Evolutionary conservation across 805 yeast genomes (phyloP).

Genomic region (Crinitomyces ghanaensis): DNA sequence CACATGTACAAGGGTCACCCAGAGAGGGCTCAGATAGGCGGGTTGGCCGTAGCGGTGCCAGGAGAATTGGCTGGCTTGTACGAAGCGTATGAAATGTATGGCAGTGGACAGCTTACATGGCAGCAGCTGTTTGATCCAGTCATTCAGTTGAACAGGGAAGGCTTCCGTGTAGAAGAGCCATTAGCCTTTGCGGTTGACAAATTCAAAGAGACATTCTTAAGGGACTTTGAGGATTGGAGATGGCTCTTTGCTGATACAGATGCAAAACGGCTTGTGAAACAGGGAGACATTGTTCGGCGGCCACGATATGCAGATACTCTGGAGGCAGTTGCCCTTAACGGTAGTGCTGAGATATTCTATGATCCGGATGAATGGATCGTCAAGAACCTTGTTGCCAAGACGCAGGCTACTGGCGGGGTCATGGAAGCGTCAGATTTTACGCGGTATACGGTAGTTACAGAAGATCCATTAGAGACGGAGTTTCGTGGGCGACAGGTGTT

Average conservation of each 20-base stretch:
- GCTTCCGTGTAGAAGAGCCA: slow-evolving; percentile 45
- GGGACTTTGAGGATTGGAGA: slow-evolving; percentile 23
- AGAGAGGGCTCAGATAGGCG: slow-evolving; percentile 58
- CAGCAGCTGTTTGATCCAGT: slow-evolving; percentile 64
- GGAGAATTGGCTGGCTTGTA: slow-evolving; percentile 86
- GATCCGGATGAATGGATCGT: slow-evolving; percentile 75
- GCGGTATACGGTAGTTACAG: slow-evolving; percentile 42
- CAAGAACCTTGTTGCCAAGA: slow-evolving; percentile 39
- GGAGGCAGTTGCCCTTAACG: slow-evolving; percentile 58
- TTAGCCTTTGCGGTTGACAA: slow-evolving; percentile 33
- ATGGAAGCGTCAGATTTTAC: slow-evolving; percentile 54
- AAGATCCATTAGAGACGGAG: slow-evolving; percentile 31
- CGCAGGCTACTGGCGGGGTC: slow-evolving; percentile 54
- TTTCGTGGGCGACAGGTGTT: slow-evolving; percentile 36
- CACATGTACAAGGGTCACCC: slow-evolving; percentile 49
- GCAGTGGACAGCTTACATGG: slow-evolving; percentile 69
- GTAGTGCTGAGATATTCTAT: slow-evolving; percentile 67
- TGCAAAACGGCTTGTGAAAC: slow-evolving; percentile 27
- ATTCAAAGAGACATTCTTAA: slow-evolving; percentile 23
- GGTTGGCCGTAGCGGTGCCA: slow-evolving; percentile 80
- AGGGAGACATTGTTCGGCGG: slow-evolving; percentile 54
- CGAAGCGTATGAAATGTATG: slow-evolving; percentile 45
- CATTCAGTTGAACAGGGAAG: slow-evolving; percentile 47
- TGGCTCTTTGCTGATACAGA: slow-evolving; percentile 17
- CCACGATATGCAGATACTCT: slow-evolving; percentile 57